A percentile compares a stretch with the other conserved stretches of the same genome.
phyloP scores from a whole-genome alignment of 495 filamentous ascomycete species.

The Penicillium coprophilum region DNA sequence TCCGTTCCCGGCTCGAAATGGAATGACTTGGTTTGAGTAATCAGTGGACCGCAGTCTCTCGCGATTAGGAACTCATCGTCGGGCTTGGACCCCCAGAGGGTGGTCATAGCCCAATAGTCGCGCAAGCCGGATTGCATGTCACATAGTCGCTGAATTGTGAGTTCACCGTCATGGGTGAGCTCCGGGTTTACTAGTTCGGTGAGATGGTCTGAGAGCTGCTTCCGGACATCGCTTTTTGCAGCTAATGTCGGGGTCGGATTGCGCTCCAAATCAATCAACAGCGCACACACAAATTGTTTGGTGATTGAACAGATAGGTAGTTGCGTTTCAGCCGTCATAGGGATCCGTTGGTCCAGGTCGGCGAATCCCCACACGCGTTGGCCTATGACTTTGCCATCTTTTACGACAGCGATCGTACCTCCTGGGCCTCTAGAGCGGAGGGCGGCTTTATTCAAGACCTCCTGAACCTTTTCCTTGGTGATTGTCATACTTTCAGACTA shows the following conservation, averaged over 20 bases:
- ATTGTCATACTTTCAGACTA: conserved; percentile 12
- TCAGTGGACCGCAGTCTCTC: conserved; percentile 18
- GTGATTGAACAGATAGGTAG: conserved; percentile 41
- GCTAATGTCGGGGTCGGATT: conserved; percentile 22
- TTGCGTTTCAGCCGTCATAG: conserved; percentile 21
- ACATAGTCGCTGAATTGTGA: conserved; percentile 29
- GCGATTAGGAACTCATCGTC: conserved; percentile 30
- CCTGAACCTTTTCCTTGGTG: conserved; percentile 11
- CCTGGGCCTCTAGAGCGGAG: conserved; percentile 28
- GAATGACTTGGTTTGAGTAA: conserved; percentile 29
- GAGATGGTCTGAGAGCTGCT: conserved; percentile 23
- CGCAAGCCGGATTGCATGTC: conserved; percentile 38
- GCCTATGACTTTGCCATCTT: conserved; percentile 29
- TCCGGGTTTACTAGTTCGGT: conserved; percentile 23
- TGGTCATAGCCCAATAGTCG: conserved; percentile 40
- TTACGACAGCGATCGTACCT: conserved; percentile 30
- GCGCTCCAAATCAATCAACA: conserved; percentile 31
- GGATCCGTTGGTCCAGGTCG: conserved; percentile 27
- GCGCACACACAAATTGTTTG: conserved; percentile 35
- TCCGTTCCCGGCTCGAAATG: conserved; percentile 35
- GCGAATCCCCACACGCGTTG: conserved; percentile 38
- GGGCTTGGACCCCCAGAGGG: conserved; percentile 32
- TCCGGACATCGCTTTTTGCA: conserved; percentile 21
- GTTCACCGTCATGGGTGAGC: conserved; percentile 12
- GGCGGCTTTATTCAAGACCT: conserved; percentile 15